Evolutionary conservation across 148 eudicot genomes (phyloP), one percentile per base, ranked within the genome.

Genomic region (Rhododendron simsii): DNA sequence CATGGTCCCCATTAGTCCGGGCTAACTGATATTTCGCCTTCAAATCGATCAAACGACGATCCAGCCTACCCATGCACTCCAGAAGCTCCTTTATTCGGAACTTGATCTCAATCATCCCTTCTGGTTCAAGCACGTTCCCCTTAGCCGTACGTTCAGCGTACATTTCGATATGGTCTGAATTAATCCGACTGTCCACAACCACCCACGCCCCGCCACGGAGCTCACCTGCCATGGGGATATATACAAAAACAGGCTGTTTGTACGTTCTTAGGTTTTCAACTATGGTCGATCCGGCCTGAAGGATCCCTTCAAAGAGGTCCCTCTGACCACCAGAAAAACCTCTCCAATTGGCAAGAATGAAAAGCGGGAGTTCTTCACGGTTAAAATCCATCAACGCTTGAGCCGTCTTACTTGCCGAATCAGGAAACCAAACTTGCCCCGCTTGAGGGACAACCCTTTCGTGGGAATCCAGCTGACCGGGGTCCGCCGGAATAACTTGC

Each of bases 181-280:
- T 98, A 57, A 98, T 98, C 84, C 93, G 90, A 87, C 99, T 95
- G 84, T 98, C 99, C 2, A 98, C 93, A 45, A 98, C 99, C 39
- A 98, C 99, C 99, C 99, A 98, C 0, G 99, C 98, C 59, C 99
- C 99, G 21, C 99, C 99, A 63, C 99, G 98, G 45, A 98, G 99
- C 91, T 98, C 99, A 6, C 98, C 98, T 93, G 91, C 91, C 96
- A 90, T 93, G 4, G 99, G 99, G 81, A 98, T 95, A 83, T 94
- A 98, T 12, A 98, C 95, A 50, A 98, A 94, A 75, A 98, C 98
- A 1, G 99, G 98, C 67, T 94, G 99, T 57, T 93, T 88, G 79
- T 95, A 98, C 13, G 98, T 95, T 86, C 99, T 89, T 65, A 98
- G 98, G 85, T 98, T 98, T 88, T 98, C 99, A 18, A 98, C 99